These are phyloP conservation scores for Prunella vulgaris DNA, from an alignment of 257 asterid genomes.

Conservation along the genomic window DNA sequence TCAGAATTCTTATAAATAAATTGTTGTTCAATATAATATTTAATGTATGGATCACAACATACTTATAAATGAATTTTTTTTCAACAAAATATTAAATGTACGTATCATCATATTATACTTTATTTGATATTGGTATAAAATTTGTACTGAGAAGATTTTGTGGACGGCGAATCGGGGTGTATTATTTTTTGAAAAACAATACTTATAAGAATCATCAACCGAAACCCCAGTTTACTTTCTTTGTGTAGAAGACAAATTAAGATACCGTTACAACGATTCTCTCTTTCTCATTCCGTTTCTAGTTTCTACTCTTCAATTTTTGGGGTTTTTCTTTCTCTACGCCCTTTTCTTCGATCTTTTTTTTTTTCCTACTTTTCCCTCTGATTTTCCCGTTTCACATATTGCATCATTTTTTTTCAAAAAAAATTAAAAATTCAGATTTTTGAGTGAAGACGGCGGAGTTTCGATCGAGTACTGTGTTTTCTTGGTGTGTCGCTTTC, in stretches of 20 bases:
- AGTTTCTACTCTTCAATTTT: constrained; percentile 18
- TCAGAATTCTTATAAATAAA: too few species aligned
- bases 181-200: neutral
- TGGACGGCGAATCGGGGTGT: too few species aligned
- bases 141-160: too few species aligned
- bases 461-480: neutral
- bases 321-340: neutral
- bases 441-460: neutral
- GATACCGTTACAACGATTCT: constrained; percentile 43
- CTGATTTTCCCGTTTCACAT: neutral
- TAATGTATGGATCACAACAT: too few species aligned
- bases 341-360: constrained; percentile 18
- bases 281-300: neutral
- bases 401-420: neutral
- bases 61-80: too few species aligned
- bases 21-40: too few species aligned
- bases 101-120: too few species aligned
- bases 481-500: constrained; percentile 11
- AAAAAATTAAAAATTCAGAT: neutral
- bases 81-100: too few species aligned
- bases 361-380: neutral
- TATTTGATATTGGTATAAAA: too few species aligned
- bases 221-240: constrained; percentile 12
- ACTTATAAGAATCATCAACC: neutral
- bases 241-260: constrained; percentile 43